Evolutionary conservation across 176 grass and related monocot species (phyloP).

Genomic region (Stipa capillata): DNA sequence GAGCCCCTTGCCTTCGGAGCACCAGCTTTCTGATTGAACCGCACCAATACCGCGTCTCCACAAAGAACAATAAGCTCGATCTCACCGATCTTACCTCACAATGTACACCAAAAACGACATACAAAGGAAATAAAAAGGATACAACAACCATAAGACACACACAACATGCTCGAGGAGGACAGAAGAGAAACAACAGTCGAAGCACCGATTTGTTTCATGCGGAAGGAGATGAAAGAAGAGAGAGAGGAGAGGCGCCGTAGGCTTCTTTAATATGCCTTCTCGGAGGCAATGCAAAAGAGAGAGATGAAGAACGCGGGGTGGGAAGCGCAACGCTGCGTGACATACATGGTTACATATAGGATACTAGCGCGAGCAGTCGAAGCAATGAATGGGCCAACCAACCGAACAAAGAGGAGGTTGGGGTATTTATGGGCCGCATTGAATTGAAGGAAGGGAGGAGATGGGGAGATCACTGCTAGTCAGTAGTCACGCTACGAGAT

Average conservation of each 20-base stretch:
- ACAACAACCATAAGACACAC: background rate
- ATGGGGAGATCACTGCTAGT: background rate
- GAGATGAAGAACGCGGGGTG: too few relatives aligned
- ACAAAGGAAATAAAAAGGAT: background rate
- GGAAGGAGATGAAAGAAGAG: background rate
- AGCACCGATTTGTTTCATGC: background rate
- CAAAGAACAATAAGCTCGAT: background rate
- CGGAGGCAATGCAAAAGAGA: background rate
- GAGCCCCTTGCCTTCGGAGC: constrained; percentile 26
- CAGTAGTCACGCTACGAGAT: constrained; percentile 5
- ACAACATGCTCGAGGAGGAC: background rate
- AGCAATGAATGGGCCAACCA: constrained; percentile 37
- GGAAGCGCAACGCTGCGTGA: too few relatives aligned
- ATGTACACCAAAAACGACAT: background rate
- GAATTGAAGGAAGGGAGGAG: constrained; percentile 14
- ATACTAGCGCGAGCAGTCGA: background rate
- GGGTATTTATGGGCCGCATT: constrained; percentile 47
- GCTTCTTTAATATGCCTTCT: constrained; percentile 23
- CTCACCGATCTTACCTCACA: background rate
- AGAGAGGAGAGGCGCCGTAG: background rate
- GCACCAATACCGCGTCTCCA: constrained; percentile 59
- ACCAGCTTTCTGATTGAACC: constrained; percentile 81
- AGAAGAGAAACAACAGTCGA: background rate
- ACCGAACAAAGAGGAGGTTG: constrained; percentile 62
- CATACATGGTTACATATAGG: constrained; percentile 1